Evolutionary conservation across 78 protist species (phyloP), one percentile per base, ranked within the genome.

Genomic region (Dictyostelium brefeldianum): DNA sequence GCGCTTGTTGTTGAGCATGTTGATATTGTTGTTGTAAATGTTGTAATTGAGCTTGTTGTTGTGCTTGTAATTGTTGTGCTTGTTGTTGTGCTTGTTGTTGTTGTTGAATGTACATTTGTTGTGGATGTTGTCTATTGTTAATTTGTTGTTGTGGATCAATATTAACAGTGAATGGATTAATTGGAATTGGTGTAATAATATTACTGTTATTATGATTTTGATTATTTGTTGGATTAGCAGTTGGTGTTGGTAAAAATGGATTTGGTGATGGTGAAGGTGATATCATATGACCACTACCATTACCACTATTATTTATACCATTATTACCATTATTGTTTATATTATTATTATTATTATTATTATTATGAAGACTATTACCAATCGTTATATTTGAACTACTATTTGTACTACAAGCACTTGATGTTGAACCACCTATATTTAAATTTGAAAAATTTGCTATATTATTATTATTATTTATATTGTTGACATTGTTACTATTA

Each of bases 181-280:
- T 27, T 29, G 67, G 84, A 18, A 56, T 79, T 18, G 84, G 67
- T 43, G 48, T 51, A 31, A 56, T 36, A 6, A 79, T 56, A 73
- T 47, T 47, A 36, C n/a, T n/a, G n/a, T 36, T 36, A 47, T 73
- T 73, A 17, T 11, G 22, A n/a, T 41, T 41, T 31, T 25, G 69
- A 56, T 51, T 51, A 46, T 25, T 20, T 18, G 57, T 20, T 12
- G 67, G 10, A 43, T 31, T 62, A 11, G 73, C 10, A 5, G 31
- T 78, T 78, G 36, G 83, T 1, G 67, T 43, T 27, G 87, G 87
- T 62, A 80, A 80, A 62, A 80, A 62, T 46, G 87, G 87, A 7
- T 41, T 62, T 62, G 87, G 87, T 46, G 87, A 62, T 22, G 73
- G 87, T 43, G 87, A 62, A 46, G 87, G 87, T 5, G 87, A 80